These are phyloP conservation scores for Aureobasidium sp. DNA, from an alignment of 2,329 filamentous ascomycete species.

Conservation along the genomic window DNA sequence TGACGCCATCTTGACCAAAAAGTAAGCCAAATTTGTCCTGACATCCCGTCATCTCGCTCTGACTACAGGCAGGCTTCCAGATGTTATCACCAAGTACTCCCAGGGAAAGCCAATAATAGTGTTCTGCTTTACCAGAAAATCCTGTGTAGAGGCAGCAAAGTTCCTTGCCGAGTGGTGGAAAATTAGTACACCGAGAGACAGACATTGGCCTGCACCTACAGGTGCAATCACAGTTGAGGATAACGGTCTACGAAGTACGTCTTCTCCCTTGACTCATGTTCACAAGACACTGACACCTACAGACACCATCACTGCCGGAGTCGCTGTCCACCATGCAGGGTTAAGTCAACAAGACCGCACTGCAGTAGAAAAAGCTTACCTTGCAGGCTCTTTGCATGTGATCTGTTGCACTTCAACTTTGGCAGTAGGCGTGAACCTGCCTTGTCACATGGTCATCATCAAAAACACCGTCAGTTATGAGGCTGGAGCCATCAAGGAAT, in stretches of 20 bases:
- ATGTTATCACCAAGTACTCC: slow-evolving; percentile 60
- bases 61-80: slow-evolving; percentile 47
- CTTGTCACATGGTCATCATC: slow-evolving; percentile 74
- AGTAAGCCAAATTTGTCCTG: slow-evolving; percentile 28
- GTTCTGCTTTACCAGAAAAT: slow-evolving; percentile 72
- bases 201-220: slow-evolving; percentile 57
- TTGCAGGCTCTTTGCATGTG: slow-evolving; percentile 64
- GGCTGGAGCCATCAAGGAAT: slow-evolving; percentile 49
- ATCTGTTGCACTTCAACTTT: slow-evolving; percentile 85
- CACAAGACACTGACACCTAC: slow-evolving; percentile 6
- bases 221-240: slow-evolving; percentile 47
- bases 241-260: slow-evolving; percentile 52
- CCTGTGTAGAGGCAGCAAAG: slow-evolving; percentile 60
- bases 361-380: slow-evolving; percentile 59
- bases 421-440: slow-evolving; percentile 75
- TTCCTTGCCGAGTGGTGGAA: slow-evolving; percentile 61
- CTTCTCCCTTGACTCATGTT: slow-evolving; percentile 18
- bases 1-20: slow-evolving; percentile 60
- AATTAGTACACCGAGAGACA: slow-evolving; percentile 42
- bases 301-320: slow-evolving; percentile 50
- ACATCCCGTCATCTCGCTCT: not conserved
- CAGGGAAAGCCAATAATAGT: slow-evolving; percentile 71
- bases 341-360: slow-evolving; percentile 58
- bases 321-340: slow-evolving; percentile 78
- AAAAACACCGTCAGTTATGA: slow-evolving; percentile 69